Percentiles rank a stretch among this genome's conserved stretches.
phyloP scores from a whole-genome alignment of 2,329 filamentous ascomycete species.

The Colletotrichum scovillei region DNA sequence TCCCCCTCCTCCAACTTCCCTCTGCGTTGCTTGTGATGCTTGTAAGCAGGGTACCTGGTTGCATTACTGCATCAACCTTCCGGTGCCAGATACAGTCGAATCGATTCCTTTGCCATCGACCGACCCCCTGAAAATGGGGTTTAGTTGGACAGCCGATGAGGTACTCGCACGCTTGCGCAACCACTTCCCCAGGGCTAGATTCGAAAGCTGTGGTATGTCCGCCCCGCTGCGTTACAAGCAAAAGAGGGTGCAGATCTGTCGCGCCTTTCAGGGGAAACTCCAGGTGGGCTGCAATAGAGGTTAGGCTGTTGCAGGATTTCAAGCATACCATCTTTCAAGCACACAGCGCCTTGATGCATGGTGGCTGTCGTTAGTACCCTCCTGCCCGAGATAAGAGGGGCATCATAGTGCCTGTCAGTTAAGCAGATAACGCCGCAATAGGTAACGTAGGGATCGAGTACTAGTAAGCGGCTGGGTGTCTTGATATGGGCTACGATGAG shows the following conservation, averaged over 20 bases:
- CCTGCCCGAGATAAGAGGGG: constrained; percentile 12
- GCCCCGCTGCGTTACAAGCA: constrained; percentile 5
- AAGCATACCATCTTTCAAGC: neutral
- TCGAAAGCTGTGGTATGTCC: neutral
- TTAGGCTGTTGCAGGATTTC: constrained; percentile 15
- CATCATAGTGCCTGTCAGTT: neutral
- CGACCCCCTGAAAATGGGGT: neutral
- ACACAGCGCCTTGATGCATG: constrained; percentile 25
- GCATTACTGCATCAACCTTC: neutral
- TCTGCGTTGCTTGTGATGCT: neutral
- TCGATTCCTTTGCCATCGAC: neutral
- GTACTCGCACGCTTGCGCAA: neutral
- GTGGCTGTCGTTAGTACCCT: constrained; percentile 26
- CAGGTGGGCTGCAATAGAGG: constrained; percentile 3
- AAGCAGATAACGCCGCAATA: constrained; percentile 23
- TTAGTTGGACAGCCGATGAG: neutral
- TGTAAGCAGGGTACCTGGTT: neutral
- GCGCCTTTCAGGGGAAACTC: constrained; percentile 26
- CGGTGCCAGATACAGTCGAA: neutral
- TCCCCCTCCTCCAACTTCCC: too few species aligned
- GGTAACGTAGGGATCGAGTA: constrained; percentile 7
- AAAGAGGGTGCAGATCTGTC: constrained; percentile 15
- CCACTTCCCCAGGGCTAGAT: constrained; percentile 14
- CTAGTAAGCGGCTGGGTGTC: neutral
- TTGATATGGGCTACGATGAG: constrained; percentile 12